Evolutionary conservation across 805 yeast species (phyloP).

Genomic region (Kazachstania psychrophila): DNA sequence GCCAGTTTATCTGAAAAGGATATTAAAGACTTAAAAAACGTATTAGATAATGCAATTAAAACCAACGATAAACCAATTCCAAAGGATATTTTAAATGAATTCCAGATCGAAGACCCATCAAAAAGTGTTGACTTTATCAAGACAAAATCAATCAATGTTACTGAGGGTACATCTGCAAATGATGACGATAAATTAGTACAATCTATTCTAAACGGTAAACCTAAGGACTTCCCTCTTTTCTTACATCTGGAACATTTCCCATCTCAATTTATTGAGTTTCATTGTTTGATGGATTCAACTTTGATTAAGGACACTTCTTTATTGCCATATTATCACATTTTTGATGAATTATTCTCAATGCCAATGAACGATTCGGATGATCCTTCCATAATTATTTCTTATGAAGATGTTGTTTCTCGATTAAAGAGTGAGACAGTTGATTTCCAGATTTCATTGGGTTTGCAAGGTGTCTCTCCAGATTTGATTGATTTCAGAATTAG

Average conservation of each 20-base stretch:
- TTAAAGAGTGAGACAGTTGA: conserved; percentile 67
- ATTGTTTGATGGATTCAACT: conserved; percentile 48
- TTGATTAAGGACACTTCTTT: conserved; percentile 39
- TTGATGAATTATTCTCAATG: conserved; percentile 59
- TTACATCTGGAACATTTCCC: conserved; percentile 71
- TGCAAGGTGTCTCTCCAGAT: conserved; percentile 56
- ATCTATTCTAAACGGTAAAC: conserved; percentile 26
- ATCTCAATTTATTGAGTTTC: conserved; percentile 69
- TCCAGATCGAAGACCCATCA: conserved; percentile 66
- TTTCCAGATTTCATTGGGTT: conserved; percentile 46
- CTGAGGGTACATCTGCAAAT: conserved; percentile 1
- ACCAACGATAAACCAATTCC: conserved; percentile 76
- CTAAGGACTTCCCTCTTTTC: conserved; percentile 51
- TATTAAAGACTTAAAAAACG: conserved; percentile 39
- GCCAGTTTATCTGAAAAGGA: conserved; percentile 51
- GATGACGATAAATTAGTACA: conserved; percentile 21
- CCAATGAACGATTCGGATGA: conserved; percentile 59
- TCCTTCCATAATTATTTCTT: conserved; percentile 42
- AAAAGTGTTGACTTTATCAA: conserved; percentile 58
- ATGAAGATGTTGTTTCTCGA: conserved; percentile 66
- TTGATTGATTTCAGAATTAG: conserved; percentile 51
- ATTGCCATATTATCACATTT: conserved; percentile 56
- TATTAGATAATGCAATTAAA: conserved; percentile 52
- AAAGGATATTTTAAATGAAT: conserved; percentile 46
- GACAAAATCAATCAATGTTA: conserved; percentile 43